Evolutionary conservation across 768 basidiomycete genomes (phyloP).

Genomic region (Trametes cinnabarina): DNA sequence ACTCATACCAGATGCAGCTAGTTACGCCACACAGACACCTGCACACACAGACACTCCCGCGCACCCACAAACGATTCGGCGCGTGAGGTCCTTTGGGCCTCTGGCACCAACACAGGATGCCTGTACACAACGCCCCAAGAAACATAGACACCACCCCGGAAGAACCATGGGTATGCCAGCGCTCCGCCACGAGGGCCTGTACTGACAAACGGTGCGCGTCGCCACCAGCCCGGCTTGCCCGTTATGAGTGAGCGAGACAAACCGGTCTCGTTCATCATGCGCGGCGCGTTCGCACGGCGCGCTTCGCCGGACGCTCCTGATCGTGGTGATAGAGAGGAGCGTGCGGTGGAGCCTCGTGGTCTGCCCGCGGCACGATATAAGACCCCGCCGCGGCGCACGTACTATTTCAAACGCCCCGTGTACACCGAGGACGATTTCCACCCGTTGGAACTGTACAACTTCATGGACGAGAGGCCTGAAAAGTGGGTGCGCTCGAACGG

Average conservation of each 20-base stretch:
- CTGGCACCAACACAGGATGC: background rate
- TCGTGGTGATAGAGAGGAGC: background rate
- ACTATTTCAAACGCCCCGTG: background rate
- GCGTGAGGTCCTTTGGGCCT: background rate
- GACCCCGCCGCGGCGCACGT: background rate
- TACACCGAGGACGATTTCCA: background rate
- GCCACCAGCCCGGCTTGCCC: slow-evolving; percentile 13
- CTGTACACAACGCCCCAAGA: slow-evolving; percentile 5
- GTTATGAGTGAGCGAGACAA: slow-evolving; percentile 13
- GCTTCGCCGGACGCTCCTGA: background rate
- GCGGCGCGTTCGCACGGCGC: slow-evolving; percentile 5
- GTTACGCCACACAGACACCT: slow-evolving; percentile 11
- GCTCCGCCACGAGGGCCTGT: background rate
- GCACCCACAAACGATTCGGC: slow-evolving; percentile 6
- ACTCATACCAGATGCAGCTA: background rate
- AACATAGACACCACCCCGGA: background rate
- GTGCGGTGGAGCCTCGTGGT: slow-evolving; percentile 10
- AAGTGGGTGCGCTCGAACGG: too few relatives aligned
- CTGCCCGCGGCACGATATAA: slow-evolving; percentile 4
- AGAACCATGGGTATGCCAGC: slow-evolving; percentile 6
- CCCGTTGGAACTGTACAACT: background rate
- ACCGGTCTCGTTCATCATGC: slow-evolving; percentile 18
- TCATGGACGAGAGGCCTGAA: too few relatives aligned
- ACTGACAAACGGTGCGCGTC: background rate
- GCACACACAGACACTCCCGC: slow-evolving; percentile 6